Conservation (phyloP, 345 rosid species). For the Eucalyptus albens region DNA sequence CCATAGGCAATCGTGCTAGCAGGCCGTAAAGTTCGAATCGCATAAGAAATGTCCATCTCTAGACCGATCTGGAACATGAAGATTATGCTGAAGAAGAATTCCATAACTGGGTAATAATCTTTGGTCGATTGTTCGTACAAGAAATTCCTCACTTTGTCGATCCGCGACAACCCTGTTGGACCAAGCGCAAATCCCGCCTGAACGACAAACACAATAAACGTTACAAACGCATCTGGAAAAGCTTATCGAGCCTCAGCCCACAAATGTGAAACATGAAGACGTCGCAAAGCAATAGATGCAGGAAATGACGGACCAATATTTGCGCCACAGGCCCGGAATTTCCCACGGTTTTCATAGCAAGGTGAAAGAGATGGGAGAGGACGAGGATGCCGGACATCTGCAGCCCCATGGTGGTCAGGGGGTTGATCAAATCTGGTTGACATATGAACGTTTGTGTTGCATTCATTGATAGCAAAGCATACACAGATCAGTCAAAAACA, state of each 20-base stretch:
- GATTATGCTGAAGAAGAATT: constrained; percentile 37
- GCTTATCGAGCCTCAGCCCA: neutral
- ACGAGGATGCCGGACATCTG: constrained; percentile 77
- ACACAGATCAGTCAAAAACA: neutral
- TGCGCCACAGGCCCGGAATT: constrained; percentile 89
- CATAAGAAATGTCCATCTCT: constrained; percentile 46
- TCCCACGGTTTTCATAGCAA: constrained; percentile 57
- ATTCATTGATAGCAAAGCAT: constrained; percentile 8
- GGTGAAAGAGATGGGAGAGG: constrained; percentile 71
- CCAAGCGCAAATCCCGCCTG: constrained; percentile 82
- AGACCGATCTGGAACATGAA: constrained; percentile 82
- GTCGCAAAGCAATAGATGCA: neutral
- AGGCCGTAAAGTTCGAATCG: constrained; percentile 31
- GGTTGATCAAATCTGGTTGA: constrained; percentile 43
- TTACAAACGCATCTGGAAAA: neutral
- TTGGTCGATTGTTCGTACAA: constrained; percentile 46
- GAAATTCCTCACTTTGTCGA: constrained; percentile 11
- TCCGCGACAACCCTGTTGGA: constrained; percentile 54
- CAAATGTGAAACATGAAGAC: neutral
- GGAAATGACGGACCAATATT: constrained; percentile 33
- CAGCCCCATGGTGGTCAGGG: constrained; percentile 39
- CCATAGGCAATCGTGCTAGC: constrained; percentile 34
- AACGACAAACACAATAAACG: neutral
- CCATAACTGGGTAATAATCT: constrained; percentile 32
- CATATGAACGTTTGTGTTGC: constrained; percentile 8